Conservation (phyloP, 2,329 filamentous ascomycete genomes). For the Colletotrichum cereale region DNA sequence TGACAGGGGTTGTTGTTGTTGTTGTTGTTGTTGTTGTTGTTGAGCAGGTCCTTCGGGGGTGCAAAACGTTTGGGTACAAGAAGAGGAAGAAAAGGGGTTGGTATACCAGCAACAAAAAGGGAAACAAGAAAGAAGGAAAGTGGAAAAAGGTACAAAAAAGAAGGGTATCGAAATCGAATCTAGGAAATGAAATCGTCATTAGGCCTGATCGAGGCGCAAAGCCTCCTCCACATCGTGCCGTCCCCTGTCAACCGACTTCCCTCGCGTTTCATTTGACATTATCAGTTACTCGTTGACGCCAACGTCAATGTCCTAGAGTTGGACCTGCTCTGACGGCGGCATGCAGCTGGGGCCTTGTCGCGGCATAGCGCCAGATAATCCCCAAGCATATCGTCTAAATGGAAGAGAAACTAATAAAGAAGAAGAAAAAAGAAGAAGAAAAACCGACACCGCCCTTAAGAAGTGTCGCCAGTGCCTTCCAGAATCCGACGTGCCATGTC, state of each 20-base stretch:
- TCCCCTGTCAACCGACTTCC: conserved; percentile 3
- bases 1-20: background rate
- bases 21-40: background rate
- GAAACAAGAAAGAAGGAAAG: conserved; percentile 39
- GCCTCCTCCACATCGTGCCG: background rate
- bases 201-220: background rate
- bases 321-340: background rate
- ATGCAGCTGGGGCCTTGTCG: conserved; percentile 14
- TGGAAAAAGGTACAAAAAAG: conserved; percentile 35
- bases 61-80: conserved; percentile 13
- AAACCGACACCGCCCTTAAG: conserved; percentile 22
- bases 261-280: conserved; percentile 40
- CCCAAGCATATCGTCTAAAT: conserved; percentile 18
- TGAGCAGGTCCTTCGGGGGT: conserved; percentile 4
- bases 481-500: conserved; percentile 80
- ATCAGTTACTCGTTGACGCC: conserved; percentile 34
- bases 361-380: conserved; percentile 5
- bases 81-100: conserved; percentile 16
- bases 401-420: conserved; percentile 16
- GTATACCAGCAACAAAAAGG: background rate
- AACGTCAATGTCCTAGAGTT: conserved; percentile 19
- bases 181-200: conserved; percentile 43
- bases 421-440: conserved; percentile 31
- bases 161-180: conserved; percentile 49
- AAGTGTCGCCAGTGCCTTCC: conserved; percentile 71